Evolutionary conservation across 1,139 yeast genomes (phyloP).

Genomic region (Nakaseomyces bracarensis): DNA sequence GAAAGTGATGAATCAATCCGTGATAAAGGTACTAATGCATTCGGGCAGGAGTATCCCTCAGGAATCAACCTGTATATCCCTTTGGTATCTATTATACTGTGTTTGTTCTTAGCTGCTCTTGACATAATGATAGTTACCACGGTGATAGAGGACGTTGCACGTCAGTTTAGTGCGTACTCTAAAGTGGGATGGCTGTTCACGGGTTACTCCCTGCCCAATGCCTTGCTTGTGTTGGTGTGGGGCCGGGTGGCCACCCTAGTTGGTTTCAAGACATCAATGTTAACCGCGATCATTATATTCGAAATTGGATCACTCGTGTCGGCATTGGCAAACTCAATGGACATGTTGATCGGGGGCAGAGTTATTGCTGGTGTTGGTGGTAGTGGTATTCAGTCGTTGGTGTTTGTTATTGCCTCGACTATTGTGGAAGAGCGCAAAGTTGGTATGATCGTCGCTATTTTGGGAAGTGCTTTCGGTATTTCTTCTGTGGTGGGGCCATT

Average conservation of each 20-base stretch:
- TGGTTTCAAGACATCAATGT: conserved; percentile 49
- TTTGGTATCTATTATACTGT: conserved; percentile 39
- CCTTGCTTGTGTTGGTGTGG: conserved; percentile 51
- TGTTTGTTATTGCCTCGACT: conserved; percentile 52
- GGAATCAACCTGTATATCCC: conserved; percentile 25
- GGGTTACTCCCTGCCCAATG: conserved; percentile 53
- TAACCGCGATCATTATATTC: conserved; percentile 46
- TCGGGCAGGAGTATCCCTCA: background rate
- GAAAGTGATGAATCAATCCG: background rate
- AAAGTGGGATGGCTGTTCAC: conserved; percentile 55
- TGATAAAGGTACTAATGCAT: background rate
- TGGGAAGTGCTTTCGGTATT: conserved; percentile 47
- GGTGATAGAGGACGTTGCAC: conserved; percentile 47
- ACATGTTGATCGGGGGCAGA: conserved; percentile 60
- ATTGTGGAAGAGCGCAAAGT: conserved; percentile 52
- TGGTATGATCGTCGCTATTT: conserved; percentile 42
- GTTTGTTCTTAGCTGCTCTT: conserved; percentile 54
- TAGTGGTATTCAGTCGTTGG: conserved; percentile 57
- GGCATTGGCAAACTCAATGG: conserved; percentile 50
- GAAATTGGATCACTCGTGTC: conserved; percentile 56
- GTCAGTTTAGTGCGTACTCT: conserved; percentile 45
- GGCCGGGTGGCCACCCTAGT: conserved; percentile 54
- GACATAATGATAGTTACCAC: conserved; percentile 64
- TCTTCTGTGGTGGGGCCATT: conserved; percentile 60
- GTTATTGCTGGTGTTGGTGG: conserved; percentile 69